These are phyloP conservation scores for Neoscytalidium dimidiatum DNA, from an alignment of 2,329 filamentous ascomycete genomes.

Conservation along the genomic window DNA sequence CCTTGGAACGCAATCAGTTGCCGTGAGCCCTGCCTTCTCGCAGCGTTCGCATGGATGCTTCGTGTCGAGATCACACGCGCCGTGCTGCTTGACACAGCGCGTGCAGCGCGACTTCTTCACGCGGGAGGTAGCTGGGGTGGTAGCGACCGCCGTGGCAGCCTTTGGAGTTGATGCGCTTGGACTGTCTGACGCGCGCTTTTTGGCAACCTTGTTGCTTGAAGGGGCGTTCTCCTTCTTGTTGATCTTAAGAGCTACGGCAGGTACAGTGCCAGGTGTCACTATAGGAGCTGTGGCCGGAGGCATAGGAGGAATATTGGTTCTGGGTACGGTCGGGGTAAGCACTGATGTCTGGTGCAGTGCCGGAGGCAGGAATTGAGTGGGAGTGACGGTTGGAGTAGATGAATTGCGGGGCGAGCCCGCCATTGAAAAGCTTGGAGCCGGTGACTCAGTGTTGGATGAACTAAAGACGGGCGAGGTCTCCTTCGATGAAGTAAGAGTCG, in stretches of 20 bases:
- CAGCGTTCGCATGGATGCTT: neutral
- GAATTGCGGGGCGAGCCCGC: no score
- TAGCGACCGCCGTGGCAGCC: no score
- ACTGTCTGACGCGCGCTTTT: neutral
- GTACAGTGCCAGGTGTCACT: neutral
- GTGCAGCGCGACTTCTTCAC: neutral
- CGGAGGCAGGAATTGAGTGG: no score
- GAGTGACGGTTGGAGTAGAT: neutral
- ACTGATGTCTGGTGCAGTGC: no score
- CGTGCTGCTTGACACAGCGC: conserved; percentile 7
- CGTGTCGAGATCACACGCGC: neutral
- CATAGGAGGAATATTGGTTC: neutral
- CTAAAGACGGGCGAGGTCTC: neutral
- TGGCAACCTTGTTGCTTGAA: neutral
- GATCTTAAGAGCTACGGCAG: neutral
- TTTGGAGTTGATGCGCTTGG: neutral
- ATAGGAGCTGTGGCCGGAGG: neutral
- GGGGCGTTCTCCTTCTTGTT: neutral
- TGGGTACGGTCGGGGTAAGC: neutral
- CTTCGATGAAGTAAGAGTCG: neutral
- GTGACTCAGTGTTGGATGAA: neutral
- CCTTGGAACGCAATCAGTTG: neutral
- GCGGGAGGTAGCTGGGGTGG: neutral
- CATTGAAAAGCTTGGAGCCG: neutral
- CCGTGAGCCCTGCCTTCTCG: neutral